A percentile compares a stretch with the other conserved stretches of the same genome.
These are phyloP conservation scores for Haberlea rhodopensis DNA, from an alignment of 257 asterid species.

Conservation along the genomic window DNA sequence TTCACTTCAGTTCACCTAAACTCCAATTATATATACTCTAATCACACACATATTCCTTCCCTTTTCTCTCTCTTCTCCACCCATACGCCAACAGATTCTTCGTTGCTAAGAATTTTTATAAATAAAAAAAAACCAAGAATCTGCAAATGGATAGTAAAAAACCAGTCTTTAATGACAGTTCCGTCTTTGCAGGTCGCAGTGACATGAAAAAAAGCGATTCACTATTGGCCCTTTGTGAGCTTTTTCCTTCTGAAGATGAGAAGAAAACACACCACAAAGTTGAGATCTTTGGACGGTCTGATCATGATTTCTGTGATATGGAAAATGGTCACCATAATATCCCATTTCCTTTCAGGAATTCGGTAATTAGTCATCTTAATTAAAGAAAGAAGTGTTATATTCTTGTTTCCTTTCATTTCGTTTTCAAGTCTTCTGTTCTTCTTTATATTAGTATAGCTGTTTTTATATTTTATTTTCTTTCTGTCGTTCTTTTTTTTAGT, in stretches of 20 bases:
- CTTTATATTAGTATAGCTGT: too few species aligned
- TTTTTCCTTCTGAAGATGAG: conserved; percentile 34
- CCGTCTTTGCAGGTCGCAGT: conserved; percentile 28
- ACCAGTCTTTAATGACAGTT: conserved; percentile 28
- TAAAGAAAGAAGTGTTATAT: background rate
- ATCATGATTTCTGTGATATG: conserved; percentile 31
- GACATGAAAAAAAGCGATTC: conserved; percentile 66
- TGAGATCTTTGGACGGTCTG: conserved; percentile 26
- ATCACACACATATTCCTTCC: conserved; percentile 28
- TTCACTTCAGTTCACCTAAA: conserved; percentile 26
- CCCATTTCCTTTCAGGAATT: conserved; percentile 25
- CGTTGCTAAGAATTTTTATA: conserved; percentile 25
- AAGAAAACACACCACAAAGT: conserved; percentile 31
- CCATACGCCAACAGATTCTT: conserved; percentile 20
- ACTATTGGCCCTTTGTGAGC: conserved; percentile 49
- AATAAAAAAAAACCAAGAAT: background rate
- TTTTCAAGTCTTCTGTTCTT: background rate
- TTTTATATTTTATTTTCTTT: background rate
- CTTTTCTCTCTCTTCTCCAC: conserved; percentile 22
- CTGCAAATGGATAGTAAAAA: conserved; percentile 36
- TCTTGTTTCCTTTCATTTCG: background rate
- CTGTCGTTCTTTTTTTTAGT: conserved; percentile 1
- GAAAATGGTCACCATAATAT: conserved; percentile 26
- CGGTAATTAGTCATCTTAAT: conserved; percentile 28
- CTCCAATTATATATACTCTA: conserved; percentile 31